Evolutionary conservation across 2,329 filamentous ascomycete genomes (phyloP).

Genomic region (Aspergillus sp.): DNA sequence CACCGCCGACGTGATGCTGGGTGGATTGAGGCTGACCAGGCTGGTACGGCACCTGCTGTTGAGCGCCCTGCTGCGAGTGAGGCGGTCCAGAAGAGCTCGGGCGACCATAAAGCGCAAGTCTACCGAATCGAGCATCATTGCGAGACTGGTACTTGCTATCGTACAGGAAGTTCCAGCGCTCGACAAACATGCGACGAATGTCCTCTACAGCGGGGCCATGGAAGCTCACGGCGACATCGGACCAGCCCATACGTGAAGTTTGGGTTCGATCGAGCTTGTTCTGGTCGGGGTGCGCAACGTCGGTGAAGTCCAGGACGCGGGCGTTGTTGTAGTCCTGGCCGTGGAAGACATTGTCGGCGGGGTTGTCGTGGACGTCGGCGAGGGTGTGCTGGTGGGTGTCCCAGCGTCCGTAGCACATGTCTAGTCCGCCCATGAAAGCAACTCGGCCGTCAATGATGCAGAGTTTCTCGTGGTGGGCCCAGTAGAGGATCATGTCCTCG

Average conservation of each 20-base stretch:
- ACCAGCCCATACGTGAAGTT: slow-evolving; percentile 89
- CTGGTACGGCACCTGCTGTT: slow-evolving; percentile 13
- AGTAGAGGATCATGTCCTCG: slow-evolving; percentile 80
- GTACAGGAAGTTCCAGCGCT: slow-evolving; percentile 91
- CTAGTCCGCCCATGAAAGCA: slow-evolving; percentile 89
- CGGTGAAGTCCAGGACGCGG: slow-evolving; percentile 75
- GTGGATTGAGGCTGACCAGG: slow-evolving; percentile 2
- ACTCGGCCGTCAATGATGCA: slow-evolving; percentile 75
- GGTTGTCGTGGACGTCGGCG: slow-evolving; percentile 77
- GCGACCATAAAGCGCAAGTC: slow-evolving; percentile 34
- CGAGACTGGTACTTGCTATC: slow-evolving; percentile 73
- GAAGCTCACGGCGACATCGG: slow-evolving; percentile 77
- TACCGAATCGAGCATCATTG: slow-evolving; percentile 51
- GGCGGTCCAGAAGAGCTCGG: slow-evolving; percentile 24
- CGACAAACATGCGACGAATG: slow-evolving; percentile 73
- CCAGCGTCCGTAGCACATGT: slow-evolving; percentile 85
- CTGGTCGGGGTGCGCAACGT: slow-evolving; percentile 75
- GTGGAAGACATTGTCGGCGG: slow-evolving; percentile 76
- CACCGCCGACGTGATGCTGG: not conserved
- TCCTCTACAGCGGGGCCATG: slow-evolving; percentile 73
- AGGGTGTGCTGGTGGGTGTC: slow-evolving; percentile 86
- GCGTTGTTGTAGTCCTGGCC: slow-evolving; percentile 95
- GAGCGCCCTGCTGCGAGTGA: slow-evolving; percentile 10
- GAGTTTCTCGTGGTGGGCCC: slow-evolving; percentile 93
- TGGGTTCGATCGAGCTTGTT: slow-evolving; percentile 82